These are phyloP conservation scores for Eucalyptus globulus DNA, from an alignment of 345 rosid species.

Conservation along the genomic window DNA sequence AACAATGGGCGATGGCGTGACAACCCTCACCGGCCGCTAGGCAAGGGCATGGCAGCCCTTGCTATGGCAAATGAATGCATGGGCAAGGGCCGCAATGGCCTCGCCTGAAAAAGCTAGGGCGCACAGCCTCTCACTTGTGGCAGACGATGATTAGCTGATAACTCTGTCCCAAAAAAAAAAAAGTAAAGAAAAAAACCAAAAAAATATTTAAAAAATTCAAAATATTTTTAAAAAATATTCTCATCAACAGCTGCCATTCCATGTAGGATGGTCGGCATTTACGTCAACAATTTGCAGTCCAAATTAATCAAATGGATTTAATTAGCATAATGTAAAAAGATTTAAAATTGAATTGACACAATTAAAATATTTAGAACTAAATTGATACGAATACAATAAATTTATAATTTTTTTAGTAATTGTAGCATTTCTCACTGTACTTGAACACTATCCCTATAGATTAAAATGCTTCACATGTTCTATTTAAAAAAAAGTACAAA, in stretches of 20 bases:
- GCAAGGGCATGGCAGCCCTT: background rate
- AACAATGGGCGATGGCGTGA: background rate
- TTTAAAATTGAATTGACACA: no score
- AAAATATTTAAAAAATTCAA: no score
- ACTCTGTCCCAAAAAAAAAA: background rate
- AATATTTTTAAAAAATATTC: no score
- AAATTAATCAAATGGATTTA: background rate
- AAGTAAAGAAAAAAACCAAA: no score
- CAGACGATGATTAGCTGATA: fast-evolving
- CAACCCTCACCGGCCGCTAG: background rate
- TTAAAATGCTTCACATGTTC: no score
- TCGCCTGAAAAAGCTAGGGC: fast-evolving
- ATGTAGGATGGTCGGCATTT: fast-evolving
- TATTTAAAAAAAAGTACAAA: no score
- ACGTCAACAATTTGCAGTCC: fast-evolving
- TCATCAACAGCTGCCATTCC: fast-evolving
- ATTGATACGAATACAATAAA: no score
- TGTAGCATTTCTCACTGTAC: no score
- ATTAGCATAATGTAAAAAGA: background rate
- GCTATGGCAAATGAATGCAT: background rate
- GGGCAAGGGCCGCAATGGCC: background rate
- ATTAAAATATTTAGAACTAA: no score
- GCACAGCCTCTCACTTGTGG: background rate
- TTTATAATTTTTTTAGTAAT: no score
- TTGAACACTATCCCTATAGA: no score